A percentile compares a stretch with the other conserved stretches of the same genome.
These are phyloP conservation scores for Colletotrichum melonis DNA, from an alignment of 2,329 filamentous ascomycete species.

Conservation along the genomic window DNA sequence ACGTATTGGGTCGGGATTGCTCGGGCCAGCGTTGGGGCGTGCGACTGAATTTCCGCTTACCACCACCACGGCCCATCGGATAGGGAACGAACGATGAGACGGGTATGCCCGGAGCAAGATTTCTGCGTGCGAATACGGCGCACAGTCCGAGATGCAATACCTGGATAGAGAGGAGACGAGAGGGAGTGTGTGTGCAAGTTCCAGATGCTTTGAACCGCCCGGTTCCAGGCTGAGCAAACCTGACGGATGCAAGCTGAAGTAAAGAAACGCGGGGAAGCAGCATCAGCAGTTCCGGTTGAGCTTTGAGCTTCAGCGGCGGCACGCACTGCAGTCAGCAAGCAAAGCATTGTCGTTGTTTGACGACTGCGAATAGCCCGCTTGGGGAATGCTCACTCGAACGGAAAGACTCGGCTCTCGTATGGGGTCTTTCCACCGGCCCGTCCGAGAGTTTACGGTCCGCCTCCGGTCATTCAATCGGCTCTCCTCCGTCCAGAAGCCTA, in stretches of 20 bases:
- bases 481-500: constrained; percentile 5
- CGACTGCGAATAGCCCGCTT: not conserved
- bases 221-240: constrained; percentile 12
- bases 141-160: constrained; percentile 14
- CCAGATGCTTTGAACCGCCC: constrained; percentile 3
- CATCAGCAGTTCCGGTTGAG: constrained; percentile 19
- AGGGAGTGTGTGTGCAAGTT: not conserved
- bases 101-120: not conserved
- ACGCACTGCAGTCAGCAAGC: not conserved
- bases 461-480: constrained; percentile 15
- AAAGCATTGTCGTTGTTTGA: constrained; percentile 1
- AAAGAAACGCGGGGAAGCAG: constrained; percentile 20
- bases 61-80: constrained; percentile 2
- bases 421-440: constrained; percentile 10
- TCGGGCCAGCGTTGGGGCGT: constrained; percentile 19
- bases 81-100: constrained; percentile 3
- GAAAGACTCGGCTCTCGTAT: constrained; percentile 9
- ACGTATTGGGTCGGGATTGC: constrained; percentile 14
- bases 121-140: constrained; percentile 19
- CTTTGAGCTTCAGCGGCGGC: constrained; percentile 4
- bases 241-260: constrained; percentile 5
- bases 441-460: constrained; percentile 4
- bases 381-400: not conserved
- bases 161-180: not conserved
- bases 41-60: constrained; percentile 1